Base-by-base conservation (phyloP, 2,329 filamentous ascomycete genomes). In the Trichoderma arundinaceum region DNA sequence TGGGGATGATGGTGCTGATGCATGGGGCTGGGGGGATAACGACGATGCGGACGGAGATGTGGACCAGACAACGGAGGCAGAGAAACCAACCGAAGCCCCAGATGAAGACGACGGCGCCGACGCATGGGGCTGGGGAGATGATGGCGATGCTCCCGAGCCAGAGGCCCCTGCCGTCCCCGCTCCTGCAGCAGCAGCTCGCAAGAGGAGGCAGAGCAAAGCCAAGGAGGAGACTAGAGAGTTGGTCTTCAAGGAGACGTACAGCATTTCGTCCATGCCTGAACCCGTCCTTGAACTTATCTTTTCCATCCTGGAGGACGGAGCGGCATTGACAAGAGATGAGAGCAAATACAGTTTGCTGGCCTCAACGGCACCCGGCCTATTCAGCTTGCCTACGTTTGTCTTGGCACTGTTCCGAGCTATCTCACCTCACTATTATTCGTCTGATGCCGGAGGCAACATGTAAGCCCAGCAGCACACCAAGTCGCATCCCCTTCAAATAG, bases 41-140 rank as follows among this genome's bases (percentile, higher is more conserved):
- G 73, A 76, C 7, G 63, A 74, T 68, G 69, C 76, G 59, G 69
- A 74, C 15, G 68, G 72, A 9, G 33, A 72, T 17, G 19, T 8
- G 44, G 51, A 53, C 2, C 28, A 54, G 4, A 54, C 69, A 4
- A 41, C 68, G 17, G 54, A 66, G n/a, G 64, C 58, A 17, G 64
- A 68, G n/a, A 66, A 69, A 38, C 32, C 44, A 15, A 7, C 51
- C 7, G 38, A 62, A 39, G 38, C 44, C 4, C 35, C 52, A 12
- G 54, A 39, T 71, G 60, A 63, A 15, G 81, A 84, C 13, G 83
- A 86, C 22, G 78, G 78, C 4, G 83, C 81, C 13, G 91, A 92
- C 67, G 92, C 92, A 35, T 95, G 92, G 90, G 92, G 91, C 39
- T 96, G 92, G 91, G 91, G 87, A n/a, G 91, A 87, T 33, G 83